Evolutionary conservation across 768 basidiomycete species (phyloP).

Genomic region (Lactifluus subvellereus): DNA sequence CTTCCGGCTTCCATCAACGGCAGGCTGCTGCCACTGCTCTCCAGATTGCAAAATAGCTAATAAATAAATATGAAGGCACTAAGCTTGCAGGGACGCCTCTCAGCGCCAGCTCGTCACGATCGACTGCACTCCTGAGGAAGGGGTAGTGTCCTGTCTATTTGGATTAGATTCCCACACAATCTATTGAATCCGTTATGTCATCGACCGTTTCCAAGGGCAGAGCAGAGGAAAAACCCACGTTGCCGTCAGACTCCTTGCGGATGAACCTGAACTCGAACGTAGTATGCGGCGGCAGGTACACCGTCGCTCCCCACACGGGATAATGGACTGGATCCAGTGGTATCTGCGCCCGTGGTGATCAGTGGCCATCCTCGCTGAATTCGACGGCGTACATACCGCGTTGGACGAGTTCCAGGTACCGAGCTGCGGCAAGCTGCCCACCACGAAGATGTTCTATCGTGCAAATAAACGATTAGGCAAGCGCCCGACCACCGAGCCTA

Average conservation of each 20-base stretch:
- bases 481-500: background rate
- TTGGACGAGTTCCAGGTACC: conserved; percentile 46
- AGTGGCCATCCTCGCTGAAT: background rate
- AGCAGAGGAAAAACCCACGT: conserved; percentile 32
- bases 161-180: conserved; percentile 60
- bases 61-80: background rate
- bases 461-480: background rate
- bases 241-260: conserved; percentile 47
- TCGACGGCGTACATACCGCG: conserved; percentile 34
- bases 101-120: conserved; percentile 43
- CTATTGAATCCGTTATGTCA: background rate
- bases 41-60: background rate
- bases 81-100: background rate
- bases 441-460: conserved; percentile 52
- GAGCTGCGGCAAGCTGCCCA: conserved; percentile 50
- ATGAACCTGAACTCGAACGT: conserved; percentile 58
- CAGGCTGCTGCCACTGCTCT: background rate
- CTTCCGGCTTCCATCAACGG: background rate
- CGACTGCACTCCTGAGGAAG: conserved; percentile 29
- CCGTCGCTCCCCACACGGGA: conserved; percentile 48
- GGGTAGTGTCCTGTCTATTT: conserved; percentile 44
- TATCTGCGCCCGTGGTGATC: conserved; percentile 33
- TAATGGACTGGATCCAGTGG: conserved; percentile 47
- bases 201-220: conserved; percentile 27
- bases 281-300: conserved; percentile 45